Evolutionary conservation across 495 filamentous ascomycete genomes (phyloP).

Genomic region (Massariosphaeria phaeospora): DNA sequence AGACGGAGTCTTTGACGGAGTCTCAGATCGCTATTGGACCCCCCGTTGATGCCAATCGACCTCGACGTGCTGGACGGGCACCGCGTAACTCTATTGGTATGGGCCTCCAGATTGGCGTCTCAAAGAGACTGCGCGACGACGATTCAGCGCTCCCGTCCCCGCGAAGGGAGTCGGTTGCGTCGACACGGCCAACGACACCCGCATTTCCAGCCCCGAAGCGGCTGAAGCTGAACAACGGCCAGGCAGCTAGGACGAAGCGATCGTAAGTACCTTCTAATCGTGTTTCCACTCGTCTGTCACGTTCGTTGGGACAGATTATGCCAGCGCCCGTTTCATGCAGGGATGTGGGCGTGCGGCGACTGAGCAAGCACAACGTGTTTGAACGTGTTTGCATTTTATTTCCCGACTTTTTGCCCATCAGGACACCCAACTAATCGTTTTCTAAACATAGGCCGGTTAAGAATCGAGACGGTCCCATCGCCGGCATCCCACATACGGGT

Average conservation of each 20-base stretch:
- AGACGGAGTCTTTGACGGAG: slow-evolving; percentile 24
- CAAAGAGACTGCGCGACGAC: slow-evolving; percentile 18
- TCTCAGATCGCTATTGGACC: slow-evolving; percentile 23
- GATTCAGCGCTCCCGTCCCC: slow-evolving; percentile 13
- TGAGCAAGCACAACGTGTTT: slow-evolving; percentile 18
- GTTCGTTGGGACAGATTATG: neutral
- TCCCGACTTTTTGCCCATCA: neutral
- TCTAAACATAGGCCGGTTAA: slow-evolving; percentile 27
- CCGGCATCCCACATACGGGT: slow-evolving; percentile 24
- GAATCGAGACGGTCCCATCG: slow-evolving; percentile 30
- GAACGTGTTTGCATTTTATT: slow-evolving; percentile 7
- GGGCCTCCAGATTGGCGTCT: neutral
- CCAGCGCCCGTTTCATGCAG: slow-evolving; percentile 11
- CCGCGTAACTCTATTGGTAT: neutral
- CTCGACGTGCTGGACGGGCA: slow-evolving; percentile 7
- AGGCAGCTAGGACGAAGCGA: slow-evolving; percentile 27
- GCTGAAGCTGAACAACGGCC: slow-evolving; percentile 23
- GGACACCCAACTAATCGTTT: slow-evolving; percentile 24
- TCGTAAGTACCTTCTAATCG: slow-evolving; percentile 27
- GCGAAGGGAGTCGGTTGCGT: slow-evolving; percentile 9
- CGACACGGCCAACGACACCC: slow-evolving; percentile 26
- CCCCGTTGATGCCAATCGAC: slow-evolving; percentile 6
- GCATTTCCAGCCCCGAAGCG: slow-evolving; percentile 21
- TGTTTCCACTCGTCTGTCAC: slow-evolving; percentile 15
- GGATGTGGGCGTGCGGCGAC: slow-evolving; percentile 14